A percentile compares a stretch with the other conserved stretches of the same genome.
phyloP scores from a whole-genome alignment of 257 asterid genomes.

The Ocimum tenuiflorum region DNA sequence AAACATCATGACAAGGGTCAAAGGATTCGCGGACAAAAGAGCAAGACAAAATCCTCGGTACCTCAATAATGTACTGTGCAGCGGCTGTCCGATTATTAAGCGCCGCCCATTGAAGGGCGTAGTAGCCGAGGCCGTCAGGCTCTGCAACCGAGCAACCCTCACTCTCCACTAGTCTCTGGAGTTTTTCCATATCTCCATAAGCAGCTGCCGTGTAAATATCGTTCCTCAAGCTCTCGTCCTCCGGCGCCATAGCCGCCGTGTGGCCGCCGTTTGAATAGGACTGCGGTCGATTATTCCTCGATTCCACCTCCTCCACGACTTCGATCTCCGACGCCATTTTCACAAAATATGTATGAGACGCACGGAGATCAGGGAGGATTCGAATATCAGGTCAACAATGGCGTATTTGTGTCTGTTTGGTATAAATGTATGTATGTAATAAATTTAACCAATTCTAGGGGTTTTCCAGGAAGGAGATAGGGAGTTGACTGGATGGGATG shows the following conservation, averaged over 20 bases:
- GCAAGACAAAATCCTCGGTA: constrained; percentile 6
- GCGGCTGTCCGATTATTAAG: constrained; percentile 83
- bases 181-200: constrained; percentile 94
- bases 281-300: constrained; percentile 39
- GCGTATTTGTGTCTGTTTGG: neutral
- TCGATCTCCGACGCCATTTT: constrained; percentile 91
- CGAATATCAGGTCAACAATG: constrained; percentile 26
- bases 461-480: constrained; percentile 41
- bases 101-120: constrained; percentile 98
- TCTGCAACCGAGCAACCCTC: constrained; percentile 96
- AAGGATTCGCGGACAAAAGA: neutral
- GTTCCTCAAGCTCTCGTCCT: constrained; percentile 80
- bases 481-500: constrained; percentile 27
- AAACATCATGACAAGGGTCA: constrained; percentile 1
- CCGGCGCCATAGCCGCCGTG: constrained; percentile 32
- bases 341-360: constrained; percentile 13
- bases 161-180: constrained; percentile 85
- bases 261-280: constrained; percentile 25
- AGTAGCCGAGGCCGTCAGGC: constrained; percentile 87
- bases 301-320: constrained; percentile 71
- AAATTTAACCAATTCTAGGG: constrained; percentile 35
- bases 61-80: constrained; percentile 90
- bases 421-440: neutral
- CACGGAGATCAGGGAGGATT: constrained; percentile 30
- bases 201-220: constrained; percentile 98